phyloP scores from a whole-genome alignment of 202 grass and related monocot genomes.

The Hordeum pubiflorum region DNA sequence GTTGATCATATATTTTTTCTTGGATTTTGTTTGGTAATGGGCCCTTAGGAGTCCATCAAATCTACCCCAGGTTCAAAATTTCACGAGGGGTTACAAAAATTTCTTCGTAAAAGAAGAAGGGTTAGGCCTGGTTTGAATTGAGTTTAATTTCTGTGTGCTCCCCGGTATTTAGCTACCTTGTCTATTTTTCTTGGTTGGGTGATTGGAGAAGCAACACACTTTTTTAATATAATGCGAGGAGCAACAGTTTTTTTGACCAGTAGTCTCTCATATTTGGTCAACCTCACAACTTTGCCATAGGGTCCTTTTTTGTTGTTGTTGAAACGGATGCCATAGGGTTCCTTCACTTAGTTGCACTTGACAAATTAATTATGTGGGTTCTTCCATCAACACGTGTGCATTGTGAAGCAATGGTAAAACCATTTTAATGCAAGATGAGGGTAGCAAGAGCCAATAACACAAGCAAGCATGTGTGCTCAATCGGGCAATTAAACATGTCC shows the following conservation, averaged over 20 bases:
- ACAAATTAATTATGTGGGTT: not conserved
- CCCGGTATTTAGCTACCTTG: too few relatives aligned
- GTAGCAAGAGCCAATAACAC: conserved; percentile 11
- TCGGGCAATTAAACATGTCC: not conserved
- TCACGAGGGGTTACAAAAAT: too few relatives aligned
- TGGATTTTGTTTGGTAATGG: too few relatives aligned
- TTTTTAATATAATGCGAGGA: not conserved
- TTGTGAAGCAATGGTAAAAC: not conserved
- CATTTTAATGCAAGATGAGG: not conserved
- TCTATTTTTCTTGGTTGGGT: not conserved
- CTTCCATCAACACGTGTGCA: not conserved
- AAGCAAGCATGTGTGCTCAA: conserved; percentile 17
- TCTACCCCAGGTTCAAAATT: too few relatives aligned
- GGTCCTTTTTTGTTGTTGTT: too few relatives aligned
- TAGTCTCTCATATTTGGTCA: conserved; percentile 22
- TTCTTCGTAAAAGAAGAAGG: too few relatives aligned
- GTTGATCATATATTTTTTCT: too few relatives aligned
- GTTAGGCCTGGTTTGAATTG: too few relatives aligned
- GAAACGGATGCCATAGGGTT: not conserved
- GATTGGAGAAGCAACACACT: not conserved
- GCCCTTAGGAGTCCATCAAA: too few relatives aligned
- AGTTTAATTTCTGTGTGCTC: too few relatives aligned
- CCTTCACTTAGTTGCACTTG: conserved; percentile 4
- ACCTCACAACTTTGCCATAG: not conserved
- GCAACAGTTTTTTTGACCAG: not conserved